Evolutionary conservation across 257 asterid species (phyloP).

Genomic region (Jasminum sambac): DNA sequence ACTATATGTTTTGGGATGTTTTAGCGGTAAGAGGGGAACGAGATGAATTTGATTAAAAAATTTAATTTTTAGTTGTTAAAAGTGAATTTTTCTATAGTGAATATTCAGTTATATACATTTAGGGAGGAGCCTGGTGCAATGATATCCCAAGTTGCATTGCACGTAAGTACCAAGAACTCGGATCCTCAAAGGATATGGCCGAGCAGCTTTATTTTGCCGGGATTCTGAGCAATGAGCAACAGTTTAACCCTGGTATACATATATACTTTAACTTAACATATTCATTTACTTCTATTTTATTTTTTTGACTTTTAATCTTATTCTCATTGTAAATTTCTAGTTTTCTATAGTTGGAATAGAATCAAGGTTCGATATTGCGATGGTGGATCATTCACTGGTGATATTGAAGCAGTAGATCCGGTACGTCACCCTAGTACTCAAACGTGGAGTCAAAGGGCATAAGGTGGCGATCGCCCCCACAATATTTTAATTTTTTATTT

Average conservation of each 20-base stretch:
- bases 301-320: background rate
- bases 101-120: background rate
- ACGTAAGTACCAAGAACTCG: slow-evolving; percentile 47
- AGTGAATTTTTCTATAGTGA: too few species aligned
- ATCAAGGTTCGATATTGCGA: slow-evolving; percentile 54
- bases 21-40: too few species aligned
- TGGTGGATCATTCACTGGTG: slow-evolving; percentile 60
- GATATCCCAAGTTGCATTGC: slow-evolving; percentile 54
- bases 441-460: too few species aligned
- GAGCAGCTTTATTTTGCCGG: slow-evolving; percentile 64
- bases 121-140: slow-evolving; percentile 99
- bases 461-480: too few species aligned
- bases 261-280: background rate
- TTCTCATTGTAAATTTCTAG: slow-evolving; percentile 22
- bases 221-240: slow-evolving; percentile 58
- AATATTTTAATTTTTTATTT: too few species aligned
- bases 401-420: slow-evolving; percentile 53
- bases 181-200: slow-evolving; percentile 72
- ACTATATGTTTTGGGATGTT: too few species aligned
- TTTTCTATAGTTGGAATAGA: slow-evolving; percentile 60
- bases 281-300: too few species aligned
- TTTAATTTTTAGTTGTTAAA: too few species aligned
- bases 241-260: slow-evolving; percentile 72
- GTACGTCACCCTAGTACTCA: slow-evolving; percentile 30
- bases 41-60: too few species aligned